These are phyloP conservation scores for Lachancea meyersii DNA, from an alignment of 805 yeast species.

Conservation along the genomic window DNA sequence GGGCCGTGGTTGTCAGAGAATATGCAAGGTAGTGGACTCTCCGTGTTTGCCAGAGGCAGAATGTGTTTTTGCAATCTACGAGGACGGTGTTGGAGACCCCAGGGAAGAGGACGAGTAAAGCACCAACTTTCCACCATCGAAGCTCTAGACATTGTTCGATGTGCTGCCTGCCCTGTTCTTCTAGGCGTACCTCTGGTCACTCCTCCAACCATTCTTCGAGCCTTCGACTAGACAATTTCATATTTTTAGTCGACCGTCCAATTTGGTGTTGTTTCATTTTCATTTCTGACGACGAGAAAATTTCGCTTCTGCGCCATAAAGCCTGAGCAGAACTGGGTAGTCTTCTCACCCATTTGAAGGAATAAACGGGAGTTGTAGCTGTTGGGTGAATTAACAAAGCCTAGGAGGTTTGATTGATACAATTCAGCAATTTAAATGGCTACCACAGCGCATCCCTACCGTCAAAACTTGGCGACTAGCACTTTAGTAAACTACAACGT, in stretches of 20 bases:
- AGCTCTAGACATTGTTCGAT: no score
- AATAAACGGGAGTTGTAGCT: not conserved
- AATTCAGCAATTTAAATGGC: constrained; percentile 4
- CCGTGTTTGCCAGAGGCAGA: constrained; percentile 96
- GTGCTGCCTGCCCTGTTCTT: no score
- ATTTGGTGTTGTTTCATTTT: constrained; percentile 2
- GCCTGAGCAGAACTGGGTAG: not conserved
- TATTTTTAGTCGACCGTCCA: not conserved
- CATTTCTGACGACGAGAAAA: constrained; percentile 4
- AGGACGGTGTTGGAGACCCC: constrained; percentile 96
- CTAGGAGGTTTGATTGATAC: not conserved
- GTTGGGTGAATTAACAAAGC: not conserved
- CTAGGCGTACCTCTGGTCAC: no score
- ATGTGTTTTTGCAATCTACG: constrained; percentile 90
- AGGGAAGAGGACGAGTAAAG: constrained; percentile 59
- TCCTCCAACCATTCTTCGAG: not conserved
- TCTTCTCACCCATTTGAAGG: not conserved
- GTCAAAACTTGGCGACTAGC: constrained; percentile 6
- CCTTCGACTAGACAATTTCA: not conserved
- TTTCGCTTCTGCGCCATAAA: constrained; percentile 3
- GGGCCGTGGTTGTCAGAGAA: constrained; percentile 87
- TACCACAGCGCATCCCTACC: constrained; percentile 9
- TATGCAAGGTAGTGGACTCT: constrained; percentile 90
- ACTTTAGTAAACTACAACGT: not conserved
- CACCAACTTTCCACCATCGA: no score